phyloP scores from a whole-genome alignment of 108 stramenopile species.

The Cafeteria roenbergensis region DNA sequence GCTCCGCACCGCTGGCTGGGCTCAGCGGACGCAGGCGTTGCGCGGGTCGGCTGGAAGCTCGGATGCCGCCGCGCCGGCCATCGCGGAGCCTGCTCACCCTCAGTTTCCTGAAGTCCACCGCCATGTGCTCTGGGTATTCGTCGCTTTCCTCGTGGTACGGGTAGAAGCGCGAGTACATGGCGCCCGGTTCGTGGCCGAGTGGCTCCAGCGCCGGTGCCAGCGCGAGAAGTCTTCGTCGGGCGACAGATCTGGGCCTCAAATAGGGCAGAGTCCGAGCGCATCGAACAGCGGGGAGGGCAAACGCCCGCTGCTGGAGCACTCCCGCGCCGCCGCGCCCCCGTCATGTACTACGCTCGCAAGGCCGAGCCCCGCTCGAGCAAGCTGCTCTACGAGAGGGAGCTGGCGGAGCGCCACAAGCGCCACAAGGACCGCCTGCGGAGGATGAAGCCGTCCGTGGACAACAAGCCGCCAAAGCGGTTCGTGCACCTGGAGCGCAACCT shows the following conservation, averaged over 20 bases:
- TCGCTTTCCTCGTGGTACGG: too few species aligned
- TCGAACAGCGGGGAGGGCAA: too few species aligned
- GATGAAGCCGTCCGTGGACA: conserved; percentile 68
- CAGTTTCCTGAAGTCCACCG: conserved; percentile 1
- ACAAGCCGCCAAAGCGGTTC: conserved; percentile 47
- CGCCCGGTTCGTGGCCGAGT: too few species aligned
- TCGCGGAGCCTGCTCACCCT: not conserved
- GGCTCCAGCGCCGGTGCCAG: too few species aligned
- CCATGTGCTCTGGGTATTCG: conserved; percentile 15
- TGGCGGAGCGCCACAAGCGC: conserved; percentile 25
- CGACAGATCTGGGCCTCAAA: too few species aligned
- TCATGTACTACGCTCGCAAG: conserved; percentile 19
- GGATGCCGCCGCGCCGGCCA: not conserved
- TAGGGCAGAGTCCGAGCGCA: too few species aligned
- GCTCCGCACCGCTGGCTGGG: not conserved
- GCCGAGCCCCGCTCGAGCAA: conserved; percentile 20
- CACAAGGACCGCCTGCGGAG: conserved; percentile 41
- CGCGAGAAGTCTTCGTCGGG: too few species aligned
- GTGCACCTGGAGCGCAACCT: conserved; percentile 54
- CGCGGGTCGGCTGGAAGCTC: not conserved
- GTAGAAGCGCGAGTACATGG: too few species aligned
- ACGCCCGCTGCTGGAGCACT: too few species aligned
- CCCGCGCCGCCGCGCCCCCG: too few species aligned
- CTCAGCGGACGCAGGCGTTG: not conserved
- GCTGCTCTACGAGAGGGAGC: conserved; percentile 24